Percentiles rank a stretch among this genome's conserved stretches.
phyloP scores from a whole-genome alignment of 2,329 filamentous ascomycete species.

The Mycogone perniciosa region DNA sequence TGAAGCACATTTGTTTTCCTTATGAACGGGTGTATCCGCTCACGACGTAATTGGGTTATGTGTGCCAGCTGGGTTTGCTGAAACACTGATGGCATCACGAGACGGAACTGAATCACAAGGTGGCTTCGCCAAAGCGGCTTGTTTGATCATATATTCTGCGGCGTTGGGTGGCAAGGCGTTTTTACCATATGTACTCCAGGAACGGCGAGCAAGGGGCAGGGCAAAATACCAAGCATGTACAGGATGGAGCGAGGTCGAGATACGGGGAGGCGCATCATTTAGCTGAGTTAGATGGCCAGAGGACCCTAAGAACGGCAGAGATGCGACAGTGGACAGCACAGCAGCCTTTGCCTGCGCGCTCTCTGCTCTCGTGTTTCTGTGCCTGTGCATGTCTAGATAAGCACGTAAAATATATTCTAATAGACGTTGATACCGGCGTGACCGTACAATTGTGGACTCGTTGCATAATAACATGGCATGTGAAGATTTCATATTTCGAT shows the following conservation, averaged over 20 bases:
- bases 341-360: background rate
- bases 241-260: constrained; percentile 8
- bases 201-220: constrained; percentile 15
- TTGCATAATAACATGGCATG: background rate
- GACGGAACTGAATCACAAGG: background rate
- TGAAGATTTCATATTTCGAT: too few relatives aligned
- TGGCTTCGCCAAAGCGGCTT: constrained; percentile 10
- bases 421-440: constrained; percentile 29
- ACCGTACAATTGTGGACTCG: background rate
- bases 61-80: constrained; percentile 12
- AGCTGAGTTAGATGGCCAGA: constrained; percentile 7
- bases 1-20: background rate
- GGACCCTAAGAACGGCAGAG: constrained; percentile 1
- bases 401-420: constrained; percentile 35
- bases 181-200: constrained; percentile 17
- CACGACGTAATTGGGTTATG: constrained; percentile 2
- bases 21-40: constrained; percentile 4
- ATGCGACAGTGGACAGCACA: background rate
- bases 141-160: constrained; percentile 19
- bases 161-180: constrained; percentile 20
- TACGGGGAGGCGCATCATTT: constrained; percentile 6
- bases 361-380: background rate
- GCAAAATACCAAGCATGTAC: constrained; percentile 23
- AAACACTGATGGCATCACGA: constrained; percentile 8
- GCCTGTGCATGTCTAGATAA: constrained; percentile 26